phyloP scores from a whole-genome alignment of 805 yeast genomes.

The Tetrapisispora phaffii region DNA sequence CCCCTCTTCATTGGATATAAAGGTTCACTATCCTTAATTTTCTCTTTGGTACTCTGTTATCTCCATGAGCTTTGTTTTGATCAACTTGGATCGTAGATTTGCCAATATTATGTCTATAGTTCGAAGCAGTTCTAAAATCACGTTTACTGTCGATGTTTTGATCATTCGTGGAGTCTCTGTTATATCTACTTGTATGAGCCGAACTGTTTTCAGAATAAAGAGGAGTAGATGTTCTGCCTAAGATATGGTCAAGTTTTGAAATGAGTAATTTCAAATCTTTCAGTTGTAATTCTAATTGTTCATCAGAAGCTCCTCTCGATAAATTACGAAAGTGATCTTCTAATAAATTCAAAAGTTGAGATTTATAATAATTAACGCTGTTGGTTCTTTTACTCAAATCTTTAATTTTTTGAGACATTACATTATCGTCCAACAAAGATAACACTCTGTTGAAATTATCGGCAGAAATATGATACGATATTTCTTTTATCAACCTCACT shows the following conservation, averaged over 20 bases:
- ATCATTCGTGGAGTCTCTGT: constrained; percentile 1
- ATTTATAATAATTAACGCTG: neutral
- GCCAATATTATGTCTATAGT: neutral
- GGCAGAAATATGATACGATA: constrained; percentile 8
- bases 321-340: neutral
- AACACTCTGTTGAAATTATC: constrained; percentile 10
- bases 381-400: neutral
- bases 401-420: constrained; percentile 6
- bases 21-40: neutral
- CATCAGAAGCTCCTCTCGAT: neutral
- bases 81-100: neutral
- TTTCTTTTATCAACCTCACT: constrained; percentile 15
- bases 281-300: neutral
- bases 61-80: neutral
- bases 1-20: neutral
- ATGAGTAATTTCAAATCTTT: neutral
- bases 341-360: neutral
- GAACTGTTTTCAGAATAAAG: constrained; percentile 8
- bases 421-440: constrained; percentile 10
- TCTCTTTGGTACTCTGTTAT: neutral
- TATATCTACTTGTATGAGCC: constrained; percentile 12
- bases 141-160: neutral
- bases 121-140: neutral
- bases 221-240: constrained; percentile 1
- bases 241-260: neutral